These are phyloP conservation scores for Phytomonas francai DNA, from an alignment of 208 protist species.

Conservation along the genomic window DNA sequence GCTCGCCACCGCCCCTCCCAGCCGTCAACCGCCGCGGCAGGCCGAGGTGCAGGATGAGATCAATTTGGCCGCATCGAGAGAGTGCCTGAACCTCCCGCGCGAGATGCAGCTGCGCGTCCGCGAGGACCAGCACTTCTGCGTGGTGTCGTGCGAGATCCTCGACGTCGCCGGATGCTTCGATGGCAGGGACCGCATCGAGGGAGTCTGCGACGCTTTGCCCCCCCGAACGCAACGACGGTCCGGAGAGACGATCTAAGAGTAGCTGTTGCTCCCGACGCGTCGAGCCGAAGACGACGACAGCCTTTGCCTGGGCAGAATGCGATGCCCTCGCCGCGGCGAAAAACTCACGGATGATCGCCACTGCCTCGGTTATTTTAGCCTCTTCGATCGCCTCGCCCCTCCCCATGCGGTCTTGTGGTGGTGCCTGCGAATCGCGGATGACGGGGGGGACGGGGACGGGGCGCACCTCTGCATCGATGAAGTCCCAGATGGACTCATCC, in stretches of 20 bases:
- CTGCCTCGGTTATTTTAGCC: conserved; percentile 22
- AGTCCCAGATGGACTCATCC: conserved; percentile 22
- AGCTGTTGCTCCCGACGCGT: conserved; percentile 52
- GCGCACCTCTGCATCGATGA: conserved; percentile 26
- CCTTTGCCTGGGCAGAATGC: conserved; percentile 6
- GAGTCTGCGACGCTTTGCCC: conserved; percentile 11
- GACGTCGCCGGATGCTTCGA: conserved; percentile 22
- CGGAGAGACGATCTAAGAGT: conserved; percentile 23
- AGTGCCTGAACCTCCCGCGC: conserved; percentile 18
- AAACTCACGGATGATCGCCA: conserved; percentile 18
- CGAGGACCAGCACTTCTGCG: conserved; percentile 47
- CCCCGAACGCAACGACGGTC: conserved; percentile 17
- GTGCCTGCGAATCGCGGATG: too few species aligned
- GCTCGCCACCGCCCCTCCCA: conserved; percentile 23
- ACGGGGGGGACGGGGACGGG: conserved; percentile 24
- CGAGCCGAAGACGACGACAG: conserved; percentile 39
- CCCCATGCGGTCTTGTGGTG: too few species aligned
- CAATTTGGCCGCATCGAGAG: conserved; percentile 16
- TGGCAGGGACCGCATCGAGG: conserved; percentile 26
- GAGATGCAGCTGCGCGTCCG: conserved; percentile 41
- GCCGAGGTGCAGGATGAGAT: conserved; percentile 47
- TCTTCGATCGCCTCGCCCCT: conserved; percentile 35
- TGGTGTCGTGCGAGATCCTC: too few species aligned
- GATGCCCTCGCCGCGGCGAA: not conserved
- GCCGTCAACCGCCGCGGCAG: conserved; percentile 34